A percentile compares a stretch with the other conserved stretches of the same genome.
phyloP scores from a whole-genome alignment of 192 early-diverging fungal genomes.

The Coemansia sp. region DNA sequence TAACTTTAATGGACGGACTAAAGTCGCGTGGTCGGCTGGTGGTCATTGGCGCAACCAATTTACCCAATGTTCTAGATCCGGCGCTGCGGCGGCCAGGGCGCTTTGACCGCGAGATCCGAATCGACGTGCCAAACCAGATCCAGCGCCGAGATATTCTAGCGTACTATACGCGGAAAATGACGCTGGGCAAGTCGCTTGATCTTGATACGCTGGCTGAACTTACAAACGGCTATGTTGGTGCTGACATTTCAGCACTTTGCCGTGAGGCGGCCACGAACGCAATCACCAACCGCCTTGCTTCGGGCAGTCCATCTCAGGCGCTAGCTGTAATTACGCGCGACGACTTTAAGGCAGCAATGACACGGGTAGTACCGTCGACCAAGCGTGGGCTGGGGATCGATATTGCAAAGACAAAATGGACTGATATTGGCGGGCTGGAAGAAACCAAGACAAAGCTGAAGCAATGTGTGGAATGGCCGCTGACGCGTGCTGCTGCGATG shows the following conservation, averaged over 20 bases:
- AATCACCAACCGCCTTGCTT: background rate
- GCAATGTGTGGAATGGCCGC: constrained; percentile 90
- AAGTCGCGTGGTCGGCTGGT: constrained; percentile 95
- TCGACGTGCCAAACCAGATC: constrained; percentile 73
- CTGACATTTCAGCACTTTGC: constrained; percentile 83
- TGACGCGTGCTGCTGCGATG: constrained; percentile 68
- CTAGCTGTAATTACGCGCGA: background rate
- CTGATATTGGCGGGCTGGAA: constrained; percentile 87
- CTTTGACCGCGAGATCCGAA: constrained; percentile 96
- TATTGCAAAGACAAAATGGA: constrained; percentile 66
- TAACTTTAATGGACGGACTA: constrained; percentile 99
- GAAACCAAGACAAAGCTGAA: constrained; percentile 73
- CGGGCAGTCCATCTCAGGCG: background rate
- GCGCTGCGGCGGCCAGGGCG: constrained; percentile 93
- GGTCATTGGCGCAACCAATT: constrained; percentile 97
- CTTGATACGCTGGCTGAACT: constrained; percentile 56
- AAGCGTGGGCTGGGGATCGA: constrained; percentile 67
- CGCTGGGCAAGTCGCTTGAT: constrained; percentile 56
- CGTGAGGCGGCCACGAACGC: constrained; percentile 71
- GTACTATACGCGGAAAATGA: constrained; percentile 59
- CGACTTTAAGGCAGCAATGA: constrained; percentile 69
- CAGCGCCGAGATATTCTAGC: constrained; percentile 66
- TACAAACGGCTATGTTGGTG: constrained; percentile 93
- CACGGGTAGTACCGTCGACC: constrained; percentile 66
- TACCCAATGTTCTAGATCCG: constrained; percentile 95